A percentile compares a stretch with the other conserved stretches of the same genome.
These are phyloP conservation scores for Leccinum griseonigrum DNA, from an alignment of 1,284 basidiomycete genomes.

Conservation along the genomic window DNA sequence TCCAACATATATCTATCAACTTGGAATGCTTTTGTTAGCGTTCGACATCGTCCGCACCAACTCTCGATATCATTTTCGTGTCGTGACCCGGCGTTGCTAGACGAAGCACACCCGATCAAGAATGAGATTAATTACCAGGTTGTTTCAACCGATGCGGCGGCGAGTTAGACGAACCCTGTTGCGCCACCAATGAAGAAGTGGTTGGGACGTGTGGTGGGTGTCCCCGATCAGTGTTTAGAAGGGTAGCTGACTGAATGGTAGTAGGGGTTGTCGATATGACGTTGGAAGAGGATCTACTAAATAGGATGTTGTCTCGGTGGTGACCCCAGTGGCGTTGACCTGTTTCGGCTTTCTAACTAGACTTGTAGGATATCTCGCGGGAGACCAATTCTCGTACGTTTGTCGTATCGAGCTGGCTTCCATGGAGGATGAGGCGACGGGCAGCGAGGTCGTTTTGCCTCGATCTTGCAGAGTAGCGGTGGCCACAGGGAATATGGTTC, in stretches of 20 bases:
- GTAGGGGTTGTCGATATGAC: conserved; percentile 39
- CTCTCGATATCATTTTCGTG: neutral
- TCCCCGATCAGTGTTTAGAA: too few species aligned
- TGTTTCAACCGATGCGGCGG: too few species aligned
- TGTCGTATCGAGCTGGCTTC: conserved; percentile 50
- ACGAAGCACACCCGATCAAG: neutral
- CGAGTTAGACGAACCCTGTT: too few species aligned
- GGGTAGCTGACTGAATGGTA: too few species aligned
- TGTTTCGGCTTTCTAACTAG: neutral
- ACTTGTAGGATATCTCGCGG: conserved; percentile 53
- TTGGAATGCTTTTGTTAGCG: neutral
- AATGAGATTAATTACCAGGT: neutral
- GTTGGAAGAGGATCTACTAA: conserved; percentile 28
- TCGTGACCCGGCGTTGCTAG: neutral
- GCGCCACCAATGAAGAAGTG: too few species aligned
- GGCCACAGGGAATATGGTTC: too few species aligned
- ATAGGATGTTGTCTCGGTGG: conserved; percentile 41
- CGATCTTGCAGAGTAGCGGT: too few species aligned
- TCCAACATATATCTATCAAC: neutral
- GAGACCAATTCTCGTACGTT: conserved; percentile 59
- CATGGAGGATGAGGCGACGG: conserved; percentile 40
- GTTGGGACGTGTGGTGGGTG: too few species aligned
- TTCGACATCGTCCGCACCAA: neutral
- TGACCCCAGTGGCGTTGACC: conserved; percentile 17
- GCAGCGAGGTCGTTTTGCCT: conserved; percentile 23